Conservation (phyloP, 805 yeast genomes). For the Saturnispora ahearnii region DNA sequence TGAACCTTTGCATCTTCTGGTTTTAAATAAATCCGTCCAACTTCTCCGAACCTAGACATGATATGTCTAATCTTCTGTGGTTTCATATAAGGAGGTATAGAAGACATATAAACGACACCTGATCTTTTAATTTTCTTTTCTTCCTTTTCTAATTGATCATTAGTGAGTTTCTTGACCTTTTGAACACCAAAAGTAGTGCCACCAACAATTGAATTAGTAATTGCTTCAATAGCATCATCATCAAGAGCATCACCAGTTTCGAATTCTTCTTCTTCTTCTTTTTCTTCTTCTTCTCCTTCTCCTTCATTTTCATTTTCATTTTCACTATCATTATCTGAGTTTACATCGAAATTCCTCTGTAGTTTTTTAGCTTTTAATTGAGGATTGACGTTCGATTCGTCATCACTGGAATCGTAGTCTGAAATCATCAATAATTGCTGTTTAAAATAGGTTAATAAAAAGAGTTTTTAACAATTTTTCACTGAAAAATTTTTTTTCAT, state of each 20-base stretch:
- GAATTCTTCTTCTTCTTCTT: conserved; percentile 16
- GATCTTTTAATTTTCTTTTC: conserved; percentile 54
- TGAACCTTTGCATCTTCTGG: conserved; percentile 70
- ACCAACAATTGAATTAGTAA: conserved; percentile 15
- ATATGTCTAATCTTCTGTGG: conserved; percentile 84
- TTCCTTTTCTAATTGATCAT: conserved; percentile 46
- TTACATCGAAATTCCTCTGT: conserved; percentile 11
- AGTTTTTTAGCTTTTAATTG: conserved; percentile 1
- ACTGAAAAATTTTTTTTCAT: neutral
- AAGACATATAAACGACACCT: conserved; percentile 89
- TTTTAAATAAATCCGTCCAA: conserved; percentile 79
- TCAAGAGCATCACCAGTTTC: conserved; percentile 12
- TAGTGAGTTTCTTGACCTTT: conserved; percentile 45
- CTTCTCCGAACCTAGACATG: conserved; percentile 69
- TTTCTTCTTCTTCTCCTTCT: conserved; percentile 16
- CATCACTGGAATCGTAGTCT: conserved; percentile 5
- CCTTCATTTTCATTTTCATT: conserved; percentile 13
- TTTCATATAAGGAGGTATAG: conserved; percentile 95
- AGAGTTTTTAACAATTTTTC: neutral
- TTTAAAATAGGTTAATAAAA: neutral
- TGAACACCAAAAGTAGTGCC: conserved; percentile 26
- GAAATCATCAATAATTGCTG: neutral
- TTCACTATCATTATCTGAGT: conserved; percentile 10
- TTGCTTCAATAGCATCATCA: conserved; percentile 15
- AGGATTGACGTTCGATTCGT: neutral